These are phyloP conservation scores for Ogataea pignaliae DNA, from an alignment of 805 yeast species.

Conservation along the genomic window DNA sequence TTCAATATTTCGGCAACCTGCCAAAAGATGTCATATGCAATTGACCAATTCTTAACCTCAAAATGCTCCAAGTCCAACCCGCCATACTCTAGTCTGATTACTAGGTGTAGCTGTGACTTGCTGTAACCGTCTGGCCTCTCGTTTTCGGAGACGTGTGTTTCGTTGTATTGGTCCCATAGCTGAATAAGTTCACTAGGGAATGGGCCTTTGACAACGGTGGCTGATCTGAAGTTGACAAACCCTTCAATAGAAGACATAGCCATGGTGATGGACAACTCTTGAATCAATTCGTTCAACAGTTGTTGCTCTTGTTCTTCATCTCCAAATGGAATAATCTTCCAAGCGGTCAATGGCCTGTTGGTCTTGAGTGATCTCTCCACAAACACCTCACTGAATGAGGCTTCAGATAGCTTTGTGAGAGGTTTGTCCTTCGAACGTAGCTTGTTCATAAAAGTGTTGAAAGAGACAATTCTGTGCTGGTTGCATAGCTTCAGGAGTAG, in stretches of 20 bases:
- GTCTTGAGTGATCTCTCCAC: conserved; percentile 23
- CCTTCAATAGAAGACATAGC: conserved; percentile 38
- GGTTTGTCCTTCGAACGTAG: conserved; percentile 14
- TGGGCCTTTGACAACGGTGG: conserved; percentile 43
- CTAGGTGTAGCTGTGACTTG: conserved; percentile 31
- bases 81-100: conserved; percentile 36
- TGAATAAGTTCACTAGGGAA: conserved; percentile 37
- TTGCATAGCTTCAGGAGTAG: conserved; percentile 34
- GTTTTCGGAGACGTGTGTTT: conserved; percentile 17
- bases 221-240: conserved; percentile 38
- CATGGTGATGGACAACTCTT: conserved; percentile 42
- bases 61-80: conserved; percentile 43
- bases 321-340: conserved; percentile 53
- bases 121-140: conserved; percentile 35
- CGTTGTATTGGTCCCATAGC: conserved; percentile 40
- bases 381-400: conserved; percentile 43
- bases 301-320: conserved; percentile 38
- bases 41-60: conserved; percentile 34
- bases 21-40: conserved; percentile 46
- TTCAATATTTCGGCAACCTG: conserved; percentile 45
- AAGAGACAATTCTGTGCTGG: conserved; percentile 28
- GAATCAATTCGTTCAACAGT: conserved; percentile 37
- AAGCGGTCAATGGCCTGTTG: conserved; percentile 30
- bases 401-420: conserved; percentile 40
- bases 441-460: conserved; percentile 26